Conservation (phyloP, 805 yeast species). For the Scheffersomyces ergatensis region DNA sequence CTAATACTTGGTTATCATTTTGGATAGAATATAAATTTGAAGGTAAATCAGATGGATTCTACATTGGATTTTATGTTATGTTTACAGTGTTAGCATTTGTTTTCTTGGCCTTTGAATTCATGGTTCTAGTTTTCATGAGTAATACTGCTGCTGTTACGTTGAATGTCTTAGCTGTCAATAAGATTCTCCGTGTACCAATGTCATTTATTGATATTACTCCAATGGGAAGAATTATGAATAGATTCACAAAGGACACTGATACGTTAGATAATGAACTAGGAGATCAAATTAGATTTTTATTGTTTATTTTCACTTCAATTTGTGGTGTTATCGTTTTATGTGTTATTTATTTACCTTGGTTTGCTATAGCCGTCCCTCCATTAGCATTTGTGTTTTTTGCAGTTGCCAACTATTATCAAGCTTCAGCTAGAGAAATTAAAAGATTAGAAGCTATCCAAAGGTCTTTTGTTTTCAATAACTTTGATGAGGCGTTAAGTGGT, state of each 20-base stretch:
- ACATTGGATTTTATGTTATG: constrained; percentile 69
- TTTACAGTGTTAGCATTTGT: constrained; percentile 47
- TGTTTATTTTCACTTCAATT: constrained; percentile 50
- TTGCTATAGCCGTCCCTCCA: constrained; percentile 64
- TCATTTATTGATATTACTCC: constrained; percentile 78
- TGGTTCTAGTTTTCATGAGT: constrained; percentile 44
- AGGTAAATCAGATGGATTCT: constrained; percentile 45
- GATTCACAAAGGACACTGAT: constrained; percentile 84
- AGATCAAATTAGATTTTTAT: constrained; percentile 58
- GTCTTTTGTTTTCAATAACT: constrained; percentile 67
- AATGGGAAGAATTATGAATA: constrained; percentile 73
- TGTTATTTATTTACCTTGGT: constrained; percentile 71
- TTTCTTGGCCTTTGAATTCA: constrained; percentile 38
- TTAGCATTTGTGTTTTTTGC: constrained; percentile 41
- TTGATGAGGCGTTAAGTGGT: constrained; percentile 70
- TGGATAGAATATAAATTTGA: constrained; percentile 62
- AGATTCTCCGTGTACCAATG: constrained; percentile 71
- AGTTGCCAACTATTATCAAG: constrained; percentile 58
- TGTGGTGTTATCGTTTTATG: constrained; percentile 63
- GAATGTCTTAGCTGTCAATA: constrained; percentile 55
- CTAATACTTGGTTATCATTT: constrained; percentile 74
- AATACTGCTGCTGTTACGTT: constrained; percentile 50
- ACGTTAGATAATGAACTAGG: constrained; percentile 70
- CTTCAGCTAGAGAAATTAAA: constrained; percentile 72
- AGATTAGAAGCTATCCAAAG: constrained; percentile 72